Evolutionary conservation across 768 basidiomycete genomes (phyloP).

Genomic region (Boletus insuetus): DNA sequence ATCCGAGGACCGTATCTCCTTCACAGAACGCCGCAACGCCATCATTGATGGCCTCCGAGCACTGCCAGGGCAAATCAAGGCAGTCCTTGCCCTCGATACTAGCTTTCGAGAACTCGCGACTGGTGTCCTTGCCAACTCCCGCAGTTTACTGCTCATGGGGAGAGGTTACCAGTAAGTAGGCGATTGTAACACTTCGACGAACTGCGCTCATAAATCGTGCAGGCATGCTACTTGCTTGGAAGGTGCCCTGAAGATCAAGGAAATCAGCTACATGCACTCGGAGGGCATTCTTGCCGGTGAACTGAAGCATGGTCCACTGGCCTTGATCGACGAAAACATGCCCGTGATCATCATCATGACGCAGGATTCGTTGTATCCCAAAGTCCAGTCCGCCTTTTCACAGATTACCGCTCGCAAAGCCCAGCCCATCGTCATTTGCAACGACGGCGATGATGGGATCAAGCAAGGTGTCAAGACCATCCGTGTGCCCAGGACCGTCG

Average conservation of each 20-base stretch:
- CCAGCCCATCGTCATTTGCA: constrained; percentile 91
- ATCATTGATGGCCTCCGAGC: constrained; percentile 92
- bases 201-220: not conserved
- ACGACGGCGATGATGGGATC: constrained; percentile 85
- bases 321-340: constrained; percentile 98
- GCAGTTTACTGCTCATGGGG: constrained; percentile 93
- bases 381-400: constrained; percentile 93
- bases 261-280: constrained; percentile 77
- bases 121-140: constrained; percentile 72
- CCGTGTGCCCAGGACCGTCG: constrained; percentile 91
- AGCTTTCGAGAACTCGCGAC: constrained; percentile 78
- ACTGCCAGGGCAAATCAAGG: constrained; percentile 87
- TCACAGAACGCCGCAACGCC: constrained; percentile 84
- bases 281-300: constrained; percentile 94
- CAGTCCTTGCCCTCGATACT: constrained; percentile 77
- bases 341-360: constrained; percentile 99
- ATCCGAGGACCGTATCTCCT: constrained; percentile 94
- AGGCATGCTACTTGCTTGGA: constrained; percentile 96
- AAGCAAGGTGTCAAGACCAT: constrained; percentile 77
- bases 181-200: no score
- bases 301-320: constrained; percentile 97
- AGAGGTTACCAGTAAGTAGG: constrained; percentile 86
- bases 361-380: constrained; percentile 95
- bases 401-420: constrained; percentile 99
- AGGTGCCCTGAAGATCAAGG: constrained; percentile 99